Conservation (phyloP, 2,329 filamentous ascomycete species). For the Xenosphaeropsis pyriputrescens region DNA sequence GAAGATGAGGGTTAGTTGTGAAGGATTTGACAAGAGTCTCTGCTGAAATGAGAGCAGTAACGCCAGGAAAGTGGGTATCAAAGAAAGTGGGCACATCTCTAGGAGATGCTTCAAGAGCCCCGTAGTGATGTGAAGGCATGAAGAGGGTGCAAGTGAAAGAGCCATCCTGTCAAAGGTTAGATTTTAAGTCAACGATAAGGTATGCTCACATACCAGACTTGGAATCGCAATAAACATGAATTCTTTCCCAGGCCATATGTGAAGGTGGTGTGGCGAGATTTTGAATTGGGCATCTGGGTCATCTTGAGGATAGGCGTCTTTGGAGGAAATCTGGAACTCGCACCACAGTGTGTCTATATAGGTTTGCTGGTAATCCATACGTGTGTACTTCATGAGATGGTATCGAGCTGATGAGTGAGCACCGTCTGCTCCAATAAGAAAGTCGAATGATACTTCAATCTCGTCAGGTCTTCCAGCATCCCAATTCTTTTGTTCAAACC, state of each 20-base stretch:
- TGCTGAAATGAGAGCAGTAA: conserved; percentile 55
- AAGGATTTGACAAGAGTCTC: conserved; percentile 62
- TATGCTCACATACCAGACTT: conserved; percentile 31
- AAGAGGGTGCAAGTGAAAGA: conserved; percentile 95
- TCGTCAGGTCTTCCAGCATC: conserved; percentile 31
- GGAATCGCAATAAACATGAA: conserved; percentile 99
- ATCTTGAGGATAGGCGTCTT: conserved; percentile 12
- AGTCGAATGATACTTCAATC: conserved; percentile 75
- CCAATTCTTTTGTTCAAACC: conserved; percentile 53
- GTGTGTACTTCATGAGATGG: conserved; percentile 89
- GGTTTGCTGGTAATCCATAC: conserved; percentile 82
- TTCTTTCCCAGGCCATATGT: conserved; percentile 89
- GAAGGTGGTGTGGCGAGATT: conserved; percentile 84
- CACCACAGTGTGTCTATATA: conserved; percentile 98
- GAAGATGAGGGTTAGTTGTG: conserved; percentile 70
- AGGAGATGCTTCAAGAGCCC: conserved; percentile 47
- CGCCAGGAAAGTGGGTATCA: conserved; percentile 72
- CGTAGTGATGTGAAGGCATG: conserved; percentile 57
- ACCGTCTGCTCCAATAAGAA: conserved; percentile 88
- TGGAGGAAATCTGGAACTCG: conserved; percentile 70
- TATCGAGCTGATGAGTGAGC: conserved; percentile 85
- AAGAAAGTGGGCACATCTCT: conserved; percentile 58
- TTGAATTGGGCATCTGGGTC: conserved; percentile 38
- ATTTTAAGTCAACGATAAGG: background rate
- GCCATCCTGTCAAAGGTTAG: conserved; percentile 49